These are phyloP conservation scores for Pseudopyrenochaeta lycopersici DNA, from an alignment of 2,329 filamentous ascomycete genomes.

Conservation along the genomic window DNA sequence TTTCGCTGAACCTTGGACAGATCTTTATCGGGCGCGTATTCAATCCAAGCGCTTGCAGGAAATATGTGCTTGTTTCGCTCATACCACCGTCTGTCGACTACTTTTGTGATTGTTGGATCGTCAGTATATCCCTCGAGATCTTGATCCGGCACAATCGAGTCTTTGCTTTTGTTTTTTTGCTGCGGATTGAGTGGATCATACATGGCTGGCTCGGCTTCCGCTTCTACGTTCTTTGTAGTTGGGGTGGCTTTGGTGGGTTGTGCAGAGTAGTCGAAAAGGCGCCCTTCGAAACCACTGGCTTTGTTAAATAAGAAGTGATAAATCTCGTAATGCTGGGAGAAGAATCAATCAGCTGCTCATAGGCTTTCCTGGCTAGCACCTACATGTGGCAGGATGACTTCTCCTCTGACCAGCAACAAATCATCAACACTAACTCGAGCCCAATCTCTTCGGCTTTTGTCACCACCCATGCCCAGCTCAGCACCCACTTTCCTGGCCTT, in stretches of 20 bases:
- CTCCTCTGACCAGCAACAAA: slow-evolving; percentile 88
- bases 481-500: slow-evolving; percentile 90
- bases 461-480: slow-evolving; percentile 75
- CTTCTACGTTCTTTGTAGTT: slow-evolving; percentile 17
- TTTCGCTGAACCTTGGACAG: slow-evolving; percentile 80
- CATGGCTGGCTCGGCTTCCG: slow-evolving; percentile 27
- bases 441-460: slow-evolving; percentile 81
- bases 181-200: slow-evolving; percentile 55
- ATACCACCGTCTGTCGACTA: slow-evolving; percentile 96
- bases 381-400: slow-evolving; percentile 93
- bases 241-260: slow-evolving; percentile 56
- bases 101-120: slow-evolving; percentile 85
- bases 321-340: slow-evolving; percentile 87
- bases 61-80: slow-evolving; percentile 98
- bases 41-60: slow-evolving; percentile 93
- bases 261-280: slow-evolving; percentile 79
- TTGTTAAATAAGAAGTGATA: slow-evolving; percentile 97
- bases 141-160: slow-evolving; percentile 54
- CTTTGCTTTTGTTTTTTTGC: slow-evolving; percentile 45
- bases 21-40: slow-evolving; percentile 90
- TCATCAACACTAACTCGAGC: slow-evolving; percentile 94
- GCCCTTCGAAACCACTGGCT: slow-evolving; percentile 75
- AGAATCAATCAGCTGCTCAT: slow-evolving; percentile 15
- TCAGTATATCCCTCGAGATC: slow-evolving; percentile 76
- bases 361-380: slow-evolving; percentile 27